Conservation (phyloP, 108 stramenopile genomes). For the Cyclotella cryptica region DNA sequence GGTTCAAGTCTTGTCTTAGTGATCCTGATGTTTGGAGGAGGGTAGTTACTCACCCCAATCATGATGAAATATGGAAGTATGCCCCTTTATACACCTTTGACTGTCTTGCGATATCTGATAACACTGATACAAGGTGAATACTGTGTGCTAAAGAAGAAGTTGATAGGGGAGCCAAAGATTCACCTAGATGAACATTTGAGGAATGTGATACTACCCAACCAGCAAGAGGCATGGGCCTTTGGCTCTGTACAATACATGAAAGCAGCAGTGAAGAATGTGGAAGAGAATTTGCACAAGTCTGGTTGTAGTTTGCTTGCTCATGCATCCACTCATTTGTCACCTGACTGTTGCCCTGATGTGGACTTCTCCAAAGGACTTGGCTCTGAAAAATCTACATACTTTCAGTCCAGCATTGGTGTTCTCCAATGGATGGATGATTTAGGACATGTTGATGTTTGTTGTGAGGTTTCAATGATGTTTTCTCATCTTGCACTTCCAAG, state of each 20-base stretch:
- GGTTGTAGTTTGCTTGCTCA: slow-evolving; percentile 22
- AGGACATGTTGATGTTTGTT: slow-evolving; percentile 50
- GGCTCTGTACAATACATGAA: slow-evolving; percentile 53
- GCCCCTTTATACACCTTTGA: slow-evolving; percentile 54
- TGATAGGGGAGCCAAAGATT: slow-evolving; percentile 50
- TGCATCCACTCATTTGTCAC: slow-evolving; percentile 27
- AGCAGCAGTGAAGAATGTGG: slow-evolving; percentile 44
- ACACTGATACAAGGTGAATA: slow-evolving; percentile 24
- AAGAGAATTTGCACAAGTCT: slow-evolving; percentile 10
- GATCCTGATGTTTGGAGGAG: slow-evolving; percentile 53
- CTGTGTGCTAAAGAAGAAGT: slow-evolving; percentile 54
- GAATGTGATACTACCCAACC: slow-evolving; percentile 48
- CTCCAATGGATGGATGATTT: slow-evolving; percentile 57
- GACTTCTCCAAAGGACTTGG: slow-evolving; percentile 31
- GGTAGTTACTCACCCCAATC: slow-evolving; percentile 19
- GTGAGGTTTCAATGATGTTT: slow-evolving; percentile 60
- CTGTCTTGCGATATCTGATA: slow-evolving; percentile 13
- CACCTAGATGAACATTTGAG: slow-evolving; percentile 59
- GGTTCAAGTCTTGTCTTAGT: slow-evolving; percentile 48
- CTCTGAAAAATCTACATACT: slow-evolving; percentile 30
- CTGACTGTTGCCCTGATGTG: slow-evolving; percentile 43
- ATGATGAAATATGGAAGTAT: slow-evolving; percentile 44
- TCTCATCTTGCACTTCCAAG: slow-evolving; percentile 62
- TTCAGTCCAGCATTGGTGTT: slow-evolving; percentile 50
- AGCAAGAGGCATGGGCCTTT: slow-evolving; percentile 53